Base-by-base conservation (phyloP, 345 rosid species). In the Reutealis trisperma region DNA sequence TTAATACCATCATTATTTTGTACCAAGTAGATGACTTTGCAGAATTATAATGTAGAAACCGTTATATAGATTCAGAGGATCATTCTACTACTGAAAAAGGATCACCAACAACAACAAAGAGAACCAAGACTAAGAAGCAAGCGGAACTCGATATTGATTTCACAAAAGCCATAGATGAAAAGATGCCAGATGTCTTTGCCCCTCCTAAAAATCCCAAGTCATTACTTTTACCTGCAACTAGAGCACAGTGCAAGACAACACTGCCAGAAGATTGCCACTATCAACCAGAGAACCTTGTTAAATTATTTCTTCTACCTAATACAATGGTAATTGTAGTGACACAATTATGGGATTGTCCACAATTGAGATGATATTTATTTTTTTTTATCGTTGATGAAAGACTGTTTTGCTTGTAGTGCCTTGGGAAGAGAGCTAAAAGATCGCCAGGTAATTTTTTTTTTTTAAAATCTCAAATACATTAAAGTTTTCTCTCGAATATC, bases 201-300 rank as follows among this genome's bases (percentile, higher is more conserved):
- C 94, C 93, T 80, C 98, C 99, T 16, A 93, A 89, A 90, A 92
- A 91, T 85, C 86, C 89, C 1, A 96, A 89, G 81, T 79, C 92
- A 25, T 73, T 96, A 71, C 87, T 92, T 76, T 84, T 96, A 71
- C 93, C 97, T 76, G 90, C 90, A 77, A 96, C 74, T 78, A 85
- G 92, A 88, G 67, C 82, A 72, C 87, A 89, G 62, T 82, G 88
- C 78, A 89, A 79, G 65, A 88, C 90, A 62, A 90, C 76, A 76
- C 88, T 96, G 67, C 99, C 99, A n/a, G 98, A 93, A 87, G 98
- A 96, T 89, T 92, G 97, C 78, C 99, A 96, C 83, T 96, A 91
- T 82, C 98, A 92, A 82, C 99, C 98, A 47, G 98, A 93, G 86
- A 80, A 87, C 83, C 92, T 96, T 69, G 89, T 92, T 72, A 96